phyloP scores from a whole-genome alignment of 495 filamentous ascomycete genomes.

The Trichocladium uniseriatum region DNA sequence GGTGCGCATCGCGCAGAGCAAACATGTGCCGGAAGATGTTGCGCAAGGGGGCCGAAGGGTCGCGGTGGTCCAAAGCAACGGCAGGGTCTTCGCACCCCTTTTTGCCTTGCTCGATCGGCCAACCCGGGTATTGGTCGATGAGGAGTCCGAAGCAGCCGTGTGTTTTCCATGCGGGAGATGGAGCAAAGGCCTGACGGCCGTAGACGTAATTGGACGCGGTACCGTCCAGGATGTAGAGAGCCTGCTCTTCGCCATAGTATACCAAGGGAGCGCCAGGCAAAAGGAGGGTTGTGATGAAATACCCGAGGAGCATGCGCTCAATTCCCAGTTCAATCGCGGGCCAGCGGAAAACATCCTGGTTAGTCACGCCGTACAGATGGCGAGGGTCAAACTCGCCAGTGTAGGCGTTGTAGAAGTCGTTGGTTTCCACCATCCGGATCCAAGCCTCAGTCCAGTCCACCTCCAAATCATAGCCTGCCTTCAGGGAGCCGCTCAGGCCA shows the following conservation, averaged over 20 bases:
- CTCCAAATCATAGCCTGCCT: constrained; percentile 51
- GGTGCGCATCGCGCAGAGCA: constrained; percentile 48
- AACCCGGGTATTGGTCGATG: constrained; percentile 48
- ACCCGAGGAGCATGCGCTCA: constrained; percentile 50
- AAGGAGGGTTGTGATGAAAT: constrained; percentile 55
- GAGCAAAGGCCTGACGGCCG: constrained; percentile 58
- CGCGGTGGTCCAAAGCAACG: constrained; percentile 57
- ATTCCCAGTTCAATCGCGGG: constrained; percentile 55
- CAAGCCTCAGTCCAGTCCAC: constrained; percentile 54
- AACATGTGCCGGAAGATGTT: constrained; percentile 63
- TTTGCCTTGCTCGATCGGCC: constrained; percentile 47
- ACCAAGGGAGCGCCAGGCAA: constrained; percentile 59
- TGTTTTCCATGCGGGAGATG: constrained; percentile 56
- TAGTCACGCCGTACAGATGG: constrained; percentile 61
- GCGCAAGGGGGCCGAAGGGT: constrained; percentile 56
- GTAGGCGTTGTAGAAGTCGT: constrained; percentile 58
- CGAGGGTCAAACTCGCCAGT: constrained; percentile 60
- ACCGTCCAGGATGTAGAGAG: constrained; percentile 57
- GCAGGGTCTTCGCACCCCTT: constrained; percentile 51
- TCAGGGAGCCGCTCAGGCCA: constrained; percentile 54
- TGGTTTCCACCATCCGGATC: constrained; percentile 52
- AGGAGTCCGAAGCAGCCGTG: constrained; percentile 59
- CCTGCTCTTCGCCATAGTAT: constrained; percentile 65
- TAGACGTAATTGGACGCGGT: constrained; percentile 63
- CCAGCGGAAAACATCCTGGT: constrained; percentile 72